Evolutionary conservation across 2,329 filamentous ascomycete genomes (phyloP), one percentile per base, ranked within the genome.

Genomic region (Chrysosporium queenslandicum): DNA sequence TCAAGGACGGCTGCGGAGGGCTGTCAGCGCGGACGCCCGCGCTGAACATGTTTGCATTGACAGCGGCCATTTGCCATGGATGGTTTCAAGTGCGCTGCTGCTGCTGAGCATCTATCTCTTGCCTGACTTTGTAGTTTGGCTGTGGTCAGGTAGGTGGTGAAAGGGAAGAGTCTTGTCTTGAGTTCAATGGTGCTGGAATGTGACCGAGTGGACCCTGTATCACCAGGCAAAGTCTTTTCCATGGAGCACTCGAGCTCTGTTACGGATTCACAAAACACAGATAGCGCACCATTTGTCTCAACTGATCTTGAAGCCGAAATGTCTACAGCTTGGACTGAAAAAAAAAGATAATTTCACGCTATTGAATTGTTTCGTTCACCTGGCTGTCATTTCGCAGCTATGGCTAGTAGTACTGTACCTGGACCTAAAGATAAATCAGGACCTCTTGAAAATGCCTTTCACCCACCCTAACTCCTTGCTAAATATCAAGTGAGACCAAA

Each of bases 21-120:
- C 32, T 25, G 2, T 56, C 50, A 34, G 40, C 39, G 37, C 50
- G 36, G 21, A 56, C 52, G 16, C 34, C 58, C 21, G 55, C 66
- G 53, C 64, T 66, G 57, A 71, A 70, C 68, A 71, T 70, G 55
- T 69, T 71, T 54, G 55, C 60, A 56, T 71, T 69, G 63, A 71
- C 67, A 53, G 64, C 59, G 60, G 64, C 64, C 69, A 72, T 72
- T 56, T 40, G 42, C 36, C 50, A 47, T 41, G 25, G 32, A 40
- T 41, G 8, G 4, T 41, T 21, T 30, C 45, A n/a, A 4, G 30
- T 27, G 18, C 30, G 5, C 32, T n/a, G 20, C 16, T 48, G 12
- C 45, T 47, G 11, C 27, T 6, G 39, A 46, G 6, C 14, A 21
- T 34, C n/a, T n/a, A 9, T 46, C n/a, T 20, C 12, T n/a, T 45